These are phyloP conservation scores for Apiospora rasikravindrae DNA, from an alignment of 2,329 filamentous ascomycete species.

Conservation along the genomic window DNA sequence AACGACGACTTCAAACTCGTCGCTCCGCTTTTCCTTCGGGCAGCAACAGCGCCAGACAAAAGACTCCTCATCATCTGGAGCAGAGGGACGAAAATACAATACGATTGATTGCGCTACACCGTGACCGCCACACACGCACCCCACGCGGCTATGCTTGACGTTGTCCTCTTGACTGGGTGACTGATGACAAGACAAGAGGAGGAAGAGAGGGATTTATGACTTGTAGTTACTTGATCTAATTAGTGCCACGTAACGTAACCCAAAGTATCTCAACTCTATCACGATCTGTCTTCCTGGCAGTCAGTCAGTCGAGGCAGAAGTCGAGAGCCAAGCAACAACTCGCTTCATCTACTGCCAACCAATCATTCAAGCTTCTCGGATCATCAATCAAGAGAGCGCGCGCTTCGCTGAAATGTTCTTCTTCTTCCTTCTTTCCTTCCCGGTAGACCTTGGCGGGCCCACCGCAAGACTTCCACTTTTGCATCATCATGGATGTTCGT, in stretches of 20 bases:
- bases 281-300: not conserved
- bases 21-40: slow-evolving; percentile 36
- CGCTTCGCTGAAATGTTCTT: slow-evolving; percentile 21
- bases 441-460: slow-evolving; percentile 7
- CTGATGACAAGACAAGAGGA: not conserved
- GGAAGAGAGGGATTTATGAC: not conserved
- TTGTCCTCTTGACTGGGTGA: not conserved
- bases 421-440: slow-evolving; percentile 19
- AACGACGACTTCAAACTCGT: slow-evolving; percentile 2
- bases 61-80: slow-evolving; percentile 31
- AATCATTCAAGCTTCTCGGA: not conserved
- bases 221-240: not conserved
- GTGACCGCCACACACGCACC: slow-evolving; percentile 15
- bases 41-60: slow-evolving; percentile 39
- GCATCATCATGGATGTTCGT: slow-evolving; percentile 19
- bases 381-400: not conserved
- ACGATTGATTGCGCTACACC: not conserved
- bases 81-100: slow-evolving; percentile 37
- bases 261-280: not conserved
- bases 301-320: not conserved
- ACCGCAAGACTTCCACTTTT: slow-evolving; percentile 16
- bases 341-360: not conserved
- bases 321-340: not conserved
- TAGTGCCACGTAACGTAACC: not conserved
- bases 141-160: slow-evolving; percentile 11